Conservation (phyloP, 2,329 filamentous ascomycete species). For the Tolypocladium ovalisporum region DNA sequence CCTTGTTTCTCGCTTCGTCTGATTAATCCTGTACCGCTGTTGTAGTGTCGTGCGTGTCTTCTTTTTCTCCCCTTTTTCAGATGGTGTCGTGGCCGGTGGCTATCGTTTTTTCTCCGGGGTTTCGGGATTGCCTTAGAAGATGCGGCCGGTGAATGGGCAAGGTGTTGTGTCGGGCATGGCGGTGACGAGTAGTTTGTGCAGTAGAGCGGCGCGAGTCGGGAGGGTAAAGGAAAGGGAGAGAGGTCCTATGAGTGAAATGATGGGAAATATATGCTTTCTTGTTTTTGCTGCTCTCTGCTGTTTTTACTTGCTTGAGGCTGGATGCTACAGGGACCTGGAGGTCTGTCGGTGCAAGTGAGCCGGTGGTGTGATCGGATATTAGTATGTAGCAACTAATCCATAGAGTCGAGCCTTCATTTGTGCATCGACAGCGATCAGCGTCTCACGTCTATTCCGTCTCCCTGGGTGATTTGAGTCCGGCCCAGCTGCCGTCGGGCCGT, state of each 20-base stretch:
- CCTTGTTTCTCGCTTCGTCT: neutral
- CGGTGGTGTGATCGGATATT: neutral
- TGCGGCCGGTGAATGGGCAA: neutral
- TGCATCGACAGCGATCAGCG: neutral
- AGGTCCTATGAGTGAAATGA: neutral
- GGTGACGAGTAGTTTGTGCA: neutral
- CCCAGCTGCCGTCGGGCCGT: neutral
- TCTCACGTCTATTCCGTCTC: neutral
- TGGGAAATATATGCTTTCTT: neutral
- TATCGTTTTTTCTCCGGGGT: neutral
- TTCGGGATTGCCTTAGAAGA: neutral
- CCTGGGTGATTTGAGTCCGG: neutral
- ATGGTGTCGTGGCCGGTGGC: neutral
- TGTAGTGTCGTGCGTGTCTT: neutral
- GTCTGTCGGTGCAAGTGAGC: neutral
- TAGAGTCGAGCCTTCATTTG: neutral
- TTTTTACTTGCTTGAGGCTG: neutral
- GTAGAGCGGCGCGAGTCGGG: neutral
- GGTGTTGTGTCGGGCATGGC: neutral
- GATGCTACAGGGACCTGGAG: neutral
- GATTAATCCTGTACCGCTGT: neutral
- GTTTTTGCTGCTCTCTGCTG: neutral
- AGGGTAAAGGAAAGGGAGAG: neutral
- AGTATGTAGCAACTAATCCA: neutral
- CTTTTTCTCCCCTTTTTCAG: no score